Evolutionary conservation across 2,329 filamentous ascomycete species (phyloP), one percentile per base, ranked within the genome.

Genomic region (Colletotrichum navitas): DNA sequence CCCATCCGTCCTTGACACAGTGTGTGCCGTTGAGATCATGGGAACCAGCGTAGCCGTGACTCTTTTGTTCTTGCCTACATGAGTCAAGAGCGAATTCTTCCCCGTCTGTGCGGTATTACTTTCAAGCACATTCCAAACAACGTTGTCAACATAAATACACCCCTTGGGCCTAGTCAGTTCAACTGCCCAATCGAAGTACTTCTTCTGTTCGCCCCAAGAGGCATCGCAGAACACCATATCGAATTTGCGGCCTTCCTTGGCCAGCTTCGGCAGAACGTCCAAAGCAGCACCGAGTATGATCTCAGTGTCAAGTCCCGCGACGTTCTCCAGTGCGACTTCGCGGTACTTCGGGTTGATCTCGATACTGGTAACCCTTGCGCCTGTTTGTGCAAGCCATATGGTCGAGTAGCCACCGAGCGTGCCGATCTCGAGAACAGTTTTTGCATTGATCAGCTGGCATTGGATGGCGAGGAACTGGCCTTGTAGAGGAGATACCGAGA

Each of bases 181-280:
- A 26, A 85, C 76, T 2, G 83, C 83, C 74, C 78, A 78, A 65
- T 87, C 80, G 54, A 88, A 86, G 72, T 87, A 87, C 36, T 81
- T 80, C 79, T 81, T 84, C 66, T 87, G 85, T 73, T 85, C 84
- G 54, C 79, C 78, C 78, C 85, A 86, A 58, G 85, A 84, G 8
- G 86, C 87, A 75, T 89, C 86, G 45, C 89, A 85, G 69, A 88
- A 88, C 1, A 85, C 82, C 72, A 89, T 80, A 66, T 85, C 85
- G 70, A 86, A 87, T 55, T 78, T 78, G 14, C 78, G 78, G 1
- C 83, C 81, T 69, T 87, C 82, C 10, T 80, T 77, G 0, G 74
- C 77, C 21, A 89, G 75, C 61, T 77, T 75, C 0, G 80, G 79
- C 34, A 82, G 52, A 0, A 81, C 75, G 3, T 87, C 83, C 2